These are phyloP conservation scores for Leishmania major DNA, from an alignment of 208 protist species.

Conservation along the genomic window DNA sequence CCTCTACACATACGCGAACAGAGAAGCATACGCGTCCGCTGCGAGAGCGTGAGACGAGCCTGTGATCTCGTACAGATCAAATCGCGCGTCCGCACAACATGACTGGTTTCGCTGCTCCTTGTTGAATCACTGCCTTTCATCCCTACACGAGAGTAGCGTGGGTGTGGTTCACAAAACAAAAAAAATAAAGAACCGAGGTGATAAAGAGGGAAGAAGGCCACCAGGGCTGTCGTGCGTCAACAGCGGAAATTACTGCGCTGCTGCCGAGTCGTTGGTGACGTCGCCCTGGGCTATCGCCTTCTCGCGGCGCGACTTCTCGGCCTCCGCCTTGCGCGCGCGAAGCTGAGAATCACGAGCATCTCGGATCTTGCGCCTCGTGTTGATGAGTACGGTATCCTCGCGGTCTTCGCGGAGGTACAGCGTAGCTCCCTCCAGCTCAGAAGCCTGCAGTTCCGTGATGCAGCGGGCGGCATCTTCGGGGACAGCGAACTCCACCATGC, in stretches of 20 bases:
- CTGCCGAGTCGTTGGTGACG: background rate
- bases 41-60: background rate
- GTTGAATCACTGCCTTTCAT: background rate
- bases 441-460: conserved; percentile 86
- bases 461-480: conserved; percentile 81
- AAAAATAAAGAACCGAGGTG: background rate
- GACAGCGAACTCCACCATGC: conserved; percentile 85
- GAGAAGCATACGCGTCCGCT: background rate
- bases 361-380: conserved; percentile 81
- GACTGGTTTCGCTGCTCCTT: background rate
- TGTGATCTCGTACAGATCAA: background rate
- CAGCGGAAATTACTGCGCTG: background rate
- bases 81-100: background rate
- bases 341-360: conserved; percentile 80
- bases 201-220: background rate
- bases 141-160: background rate
- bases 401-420: conserved; percentile 86
- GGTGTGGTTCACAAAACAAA: background rate
- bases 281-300: conserved; percentile 64
- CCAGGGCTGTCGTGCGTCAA: background rate
- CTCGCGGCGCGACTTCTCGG: conserved; percentile 48
- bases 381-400: conserved; percentile 86
- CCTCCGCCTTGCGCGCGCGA: conserved; percentile 79
- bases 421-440: conserved; percentile 83
- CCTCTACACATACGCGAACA: background rate